Evolutionary conservation across 2,329 filamentous ascomycete genomes (phyloP).

Genomic region (Cucurbitaria berberidis): DNA sequence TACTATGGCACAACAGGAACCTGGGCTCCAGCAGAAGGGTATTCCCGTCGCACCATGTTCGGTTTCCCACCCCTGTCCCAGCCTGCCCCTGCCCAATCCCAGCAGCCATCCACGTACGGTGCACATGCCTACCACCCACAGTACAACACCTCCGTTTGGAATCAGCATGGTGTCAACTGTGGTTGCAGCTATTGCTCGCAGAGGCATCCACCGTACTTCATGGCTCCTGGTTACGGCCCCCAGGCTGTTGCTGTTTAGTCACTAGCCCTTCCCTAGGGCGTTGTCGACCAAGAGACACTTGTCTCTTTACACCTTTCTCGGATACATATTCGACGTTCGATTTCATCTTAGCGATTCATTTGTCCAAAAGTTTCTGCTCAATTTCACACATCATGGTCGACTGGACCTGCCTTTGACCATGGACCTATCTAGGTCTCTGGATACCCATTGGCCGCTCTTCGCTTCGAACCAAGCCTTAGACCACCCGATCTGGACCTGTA

Average conservation of each 20-base stretch:
- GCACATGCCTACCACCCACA: conserved; percentile 42
- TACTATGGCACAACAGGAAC: conserved; percentile 55
- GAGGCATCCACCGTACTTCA: conserved; percentile 48
- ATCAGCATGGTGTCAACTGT: conserved; percentile 46
- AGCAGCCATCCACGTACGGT: conserved; percentile 43
- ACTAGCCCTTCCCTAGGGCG: not conserved
- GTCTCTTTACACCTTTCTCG: conserved; percentile 15
- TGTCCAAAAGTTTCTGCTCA: conserved; percentile 42
- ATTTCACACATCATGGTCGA: conserved; percentile 24
- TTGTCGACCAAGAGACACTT: not conserved
- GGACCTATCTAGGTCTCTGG: conserved; percentile 22
- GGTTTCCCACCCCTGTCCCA: conserved; percentile 48
- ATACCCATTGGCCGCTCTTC: conserved; percentile 28
- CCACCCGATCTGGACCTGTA: conserved; percentile 21
- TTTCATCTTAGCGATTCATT: conserved; percentile 38
- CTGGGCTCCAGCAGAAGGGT: conserved; percentile 56
- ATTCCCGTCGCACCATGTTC: conserved; percentile 52
- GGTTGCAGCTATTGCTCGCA: conserved; percentile 48
- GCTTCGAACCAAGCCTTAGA: conserved; percentile 24
- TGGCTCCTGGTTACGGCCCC: conserved; percentile 47
- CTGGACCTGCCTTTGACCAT: conserved; percentile 14
- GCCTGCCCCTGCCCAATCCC: conserved; percentile 43
- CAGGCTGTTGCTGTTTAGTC: conserved; percentile 46
- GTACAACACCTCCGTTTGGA: conserved; percentile 47
- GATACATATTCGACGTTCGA: conserved; percentile 35